Evolutionary conservation across 805 yeast species (phyloP), one percentile per base, ranked within the genome.

Genomic region (Teunomyces panamensis): DNA sequence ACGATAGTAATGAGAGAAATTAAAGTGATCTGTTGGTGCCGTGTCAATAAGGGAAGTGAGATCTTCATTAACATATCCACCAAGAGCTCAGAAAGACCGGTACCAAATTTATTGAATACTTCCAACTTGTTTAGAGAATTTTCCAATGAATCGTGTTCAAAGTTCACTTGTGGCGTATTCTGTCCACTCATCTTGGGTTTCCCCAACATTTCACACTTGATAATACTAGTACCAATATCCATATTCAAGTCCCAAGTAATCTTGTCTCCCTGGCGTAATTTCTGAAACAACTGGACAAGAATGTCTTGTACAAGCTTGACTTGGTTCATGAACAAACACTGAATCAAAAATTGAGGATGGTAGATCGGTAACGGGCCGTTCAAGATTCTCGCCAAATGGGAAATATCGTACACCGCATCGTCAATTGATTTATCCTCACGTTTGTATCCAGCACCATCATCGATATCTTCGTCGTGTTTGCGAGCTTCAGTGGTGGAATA

Each of bases 311-410:
- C 91, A 2, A 81, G 58, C 9, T 69, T 67, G 10, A 78, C 53
- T 51, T 84, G 82, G 26, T 83, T 84, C 54, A 81, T 77, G 56
- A 85, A 83, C 14, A 91, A 62, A 4, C 84, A 70, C 62, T 91
- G 96, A 39, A 89, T 83, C 42, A 91, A 64, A 45, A 89, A 77
- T 63, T 90, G 96, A 0, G 98, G 98, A 59, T 92, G 97, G 56
- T 88, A 91, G 0, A 89, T 68, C 0, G 97, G 97, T 11, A 92
- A 64, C 0, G 95, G 94, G 29, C 97, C 97, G 67, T 91, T 91
- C 47, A 91, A 67, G 4, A 90, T 84, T 11, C 88, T 71, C 43
- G 85, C 87, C 48, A 91, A 72, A 55, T 85, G 86, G 49, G 87
- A 77, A 2, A 91, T 77, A 51, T 76, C 79, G 49, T 60, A 66